These are phyloP conservation scores for Neocallimastix lanati DNA, from an alignment of 192 early-diverging fungal species.

Conservation along the genomic window DNA sequence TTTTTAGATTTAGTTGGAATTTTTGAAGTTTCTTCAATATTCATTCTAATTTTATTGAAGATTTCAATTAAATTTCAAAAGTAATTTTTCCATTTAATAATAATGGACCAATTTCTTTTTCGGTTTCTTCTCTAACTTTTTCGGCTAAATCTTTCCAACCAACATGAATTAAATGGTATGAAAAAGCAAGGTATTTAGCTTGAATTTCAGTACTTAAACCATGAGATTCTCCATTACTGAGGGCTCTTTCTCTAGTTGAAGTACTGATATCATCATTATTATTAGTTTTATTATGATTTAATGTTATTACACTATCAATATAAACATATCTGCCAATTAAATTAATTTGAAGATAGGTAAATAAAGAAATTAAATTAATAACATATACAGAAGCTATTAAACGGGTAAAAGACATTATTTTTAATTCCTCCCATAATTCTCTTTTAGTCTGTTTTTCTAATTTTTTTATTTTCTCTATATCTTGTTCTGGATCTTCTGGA, in stretches of 20 bases:
- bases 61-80: not conserved
- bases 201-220: not conserved
- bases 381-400: not conserved
- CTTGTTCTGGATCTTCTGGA: not conserved
- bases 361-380: not conserved
- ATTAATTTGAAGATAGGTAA: not conserved
- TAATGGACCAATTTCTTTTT: not conserved
- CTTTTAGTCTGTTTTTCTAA: not conserved
- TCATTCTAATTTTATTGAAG: not conserved
- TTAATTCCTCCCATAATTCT: not conserved
- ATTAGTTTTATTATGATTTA: not conserved
- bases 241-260: not conserved
- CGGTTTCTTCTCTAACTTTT: not conserved
- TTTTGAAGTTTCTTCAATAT: not conserved
- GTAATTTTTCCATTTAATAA: not conserved
- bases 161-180: not conserved
- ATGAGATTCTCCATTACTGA: not conserved
- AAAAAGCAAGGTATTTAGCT: not conserved
- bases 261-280: not conserved
- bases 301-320: not conserved
- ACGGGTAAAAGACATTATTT: not conserved
- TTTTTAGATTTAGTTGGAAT: not conserved
- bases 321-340: not conserved
- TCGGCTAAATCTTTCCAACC: not conserved
- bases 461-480: not conserved